phyloP scores from a whole-genome alignment of 1,139 yeast genomes.

The Debaryomyces robertsiae region DNA sequence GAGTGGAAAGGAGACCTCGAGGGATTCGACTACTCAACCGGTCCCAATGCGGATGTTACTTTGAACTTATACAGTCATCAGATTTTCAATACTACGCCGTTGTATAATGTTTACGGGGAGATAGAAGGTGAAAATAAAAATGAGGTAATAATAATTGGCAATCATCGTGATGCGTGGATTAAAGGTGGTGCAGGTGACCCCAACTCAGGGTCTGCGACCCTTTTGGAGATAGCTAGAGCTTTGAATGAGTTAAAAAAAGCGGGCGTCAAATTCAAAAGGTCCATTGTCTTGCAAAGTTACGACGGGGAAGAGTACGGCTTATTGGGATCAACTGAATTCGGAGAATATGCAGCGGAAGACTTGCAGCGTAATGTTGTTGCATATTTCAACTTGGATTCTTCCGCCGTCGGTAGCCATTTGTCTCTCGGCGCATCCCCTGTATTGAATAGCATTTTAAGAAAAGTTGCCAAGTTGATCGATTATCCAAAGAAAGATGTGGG shows the following conservation, averaged over 20 bases:
- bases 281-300: constrained; percentile 43
- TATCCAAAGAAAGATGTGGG: constrained; percentile 51
- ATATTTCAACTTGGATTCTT: constrained; percentile 45
- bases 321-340: constrained; percentile 50
- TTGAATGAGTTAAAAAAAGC: constrained; percentile 46
- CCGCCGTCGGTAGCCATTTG: constrained; percentile 40
- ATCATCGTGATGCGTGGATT: constrained; percentile 58
- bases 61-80: constrained; percentile 49
- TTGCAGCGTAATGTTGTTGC: constrained; percentile 45
- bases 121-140: constrained; percentile 42
- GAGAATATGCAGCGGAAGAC: constrained; percentile 41
- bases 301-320: constrained; percentile 55
- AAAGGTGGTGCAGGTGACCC: constrained; percentile 56
- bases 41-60: constrained; percentile 48
- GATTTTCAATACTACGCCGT: constrained; percentile 42
- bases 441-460: constrained; percentile 34
- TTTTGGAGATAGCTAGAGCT: constrained; percentile 49
- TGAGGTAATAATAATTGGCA: constrained; percentile 48
- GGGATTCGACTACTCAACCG: constrained; percentile 44
- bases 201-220: constrained; percentile 46
- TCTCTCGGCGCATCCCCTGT: constrained; percentile 42
- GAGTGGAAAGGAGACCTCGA: constrained; percentile 46
- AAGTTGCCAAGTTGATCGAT: constrained; percentile 36
- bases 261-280: constrained; percentile 45
- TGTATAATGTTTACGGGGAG: constrained; percentile 50